Conservation (phyloP, 768 basidiomycete genomes). For the Serpula lacrymans region DNA sequence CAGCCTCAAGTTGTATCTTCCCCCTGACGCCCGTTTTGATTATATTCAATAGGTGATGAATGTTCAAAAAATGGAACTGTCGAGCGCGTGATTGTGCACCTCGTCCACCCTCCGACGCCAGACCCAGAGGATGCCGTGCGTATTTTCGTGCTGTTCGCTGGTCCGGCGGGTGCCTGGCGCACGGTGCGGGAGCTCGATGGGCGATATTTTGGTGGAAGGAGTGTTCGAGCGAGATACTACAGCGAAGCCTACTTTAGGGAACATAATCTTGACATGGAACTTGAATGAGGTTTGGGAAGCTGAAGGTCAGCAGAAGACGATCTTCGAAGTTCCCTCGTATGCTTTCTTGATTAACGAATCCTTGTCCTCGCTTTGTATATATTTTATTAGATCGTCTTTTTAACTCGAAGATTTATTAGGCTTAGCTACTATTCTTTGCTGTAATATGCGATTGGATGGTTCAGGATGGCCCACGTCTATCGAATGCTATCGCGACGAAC, state of each 20-base stretch:
- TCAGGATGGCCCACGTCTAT: too few relatives aligned
- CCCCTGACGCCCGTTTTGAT: slow-evolving; percentile 1
- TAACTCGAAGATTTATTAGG: too few relatives aligned
- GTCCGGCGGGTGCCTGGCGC: slow-evolving; percentile 94
- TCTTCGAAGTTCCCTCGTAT: too few relatives aligned
- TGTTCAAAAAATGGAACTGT: slow-evolving; percentile 90
- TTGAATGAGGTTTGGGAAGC: too few relatives aligned
- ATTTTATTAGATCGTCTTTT: too few relatives aligned
- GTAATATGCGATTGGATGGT: too few relatives aligned
- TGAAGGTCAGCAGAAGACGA: too few relatives aligned
- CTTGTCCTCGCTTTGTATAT: too few relatives aligned
- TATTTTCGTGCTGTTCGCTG: slow-evolving; percentile 88
- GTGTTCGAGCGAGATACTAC: slow-evolving; percentile 81
- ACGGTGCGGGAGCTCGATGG: slow-evolving; percentile 93
- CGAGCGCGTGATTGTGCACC: slow-evolving; percentile 83
- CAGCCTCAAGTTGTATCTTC: slow-evolving; percentile 17
- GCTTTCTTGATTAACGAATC: too few relatives aligned
- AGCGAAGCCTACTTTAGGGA: slow-evolving; percentile 54
- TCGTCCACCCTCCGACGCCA: slow-evolving; percentile 60
- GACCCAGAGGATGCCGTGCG: slow-evolving; percentile 81
- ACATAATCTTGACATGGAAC: slow-evolving; percentile 55
- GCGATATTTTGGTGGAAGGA: slow-evolving; percentile 84
- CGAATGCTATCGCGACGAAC: too few relatives aligned
- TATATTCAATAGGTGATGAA: slow-evolving; percentile 66
- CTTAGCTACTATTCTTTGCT: too few relatives aligned